phyloP scores from a whole-genome alignment of 2,329 filamentous ascomycete species.

The Colletotrichum lentis region DNA sequence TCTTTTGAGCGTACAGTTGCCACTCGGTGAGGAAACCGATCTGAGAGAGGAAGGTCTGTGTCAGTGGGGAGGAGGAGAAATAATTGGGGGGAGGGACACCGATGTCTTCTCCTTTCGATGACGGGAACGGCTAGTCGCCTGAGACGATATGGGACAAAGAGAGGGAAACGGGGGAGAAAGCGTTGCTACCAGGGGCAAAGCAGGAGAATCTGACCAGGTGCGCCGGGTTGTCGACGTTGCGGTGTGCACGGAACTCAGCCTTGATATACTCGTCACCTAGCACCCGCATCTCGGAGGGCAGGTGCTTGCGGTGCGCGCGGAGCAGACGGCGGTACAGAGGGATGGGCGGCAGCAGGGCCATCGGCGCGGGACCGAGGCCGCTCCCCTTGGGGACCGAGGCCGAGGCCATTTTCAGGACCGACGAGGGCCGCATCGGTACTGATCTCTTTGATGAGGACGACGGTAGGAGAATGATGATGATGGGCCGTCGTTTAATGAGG shows the following conservation, averaged over 20 bases:
- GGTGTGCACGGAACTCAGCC: slow-evolving; percentile 87
- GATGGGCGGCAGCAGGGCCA: slow-evolving; percentile 85
- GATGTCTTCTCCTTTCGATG: not conserved
- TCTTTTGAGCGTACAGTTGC: slow-evolving; percentile 91
- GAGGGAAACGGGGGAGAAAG: not conserved
- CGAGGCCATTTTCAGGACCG: slow-evolving; percentile 46
- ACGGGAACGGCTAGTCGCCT: not conserved
- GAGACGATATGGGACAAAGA: not conserved
- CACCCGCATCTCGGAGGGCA: slow-evolving; percentile 77
- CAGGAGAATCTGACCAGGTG: slow-evolving; percentile 73
- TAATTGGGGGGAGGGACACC: too few relatives aligned
- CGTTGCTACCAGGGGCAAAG: not conserved
- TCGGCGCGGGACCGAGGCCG: slow-evolving; percentile 50
- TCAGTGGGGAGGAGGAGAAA: not conserved
- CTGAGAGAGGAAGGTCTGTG: slow-evolving; percentile 53
- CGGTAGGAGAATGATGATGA: too few relatives aligned
- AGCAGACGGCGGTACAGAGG: slow-evolving; percentile 88
- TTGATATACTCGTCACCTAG: slow-evolving; percentile 95
- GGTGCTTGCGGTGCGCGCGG: slow-evolving; percentile 81
- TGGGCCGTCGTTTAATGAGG: too few relatives aligned
- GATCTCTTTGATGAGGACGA: not conserved
- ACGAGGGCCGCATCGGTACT: slow-evolving; percentile 10
- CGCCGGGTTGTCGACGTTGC: slow-evolving; percentile 84
- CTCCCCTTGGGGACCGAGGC: slow-evolving; percentile 44
- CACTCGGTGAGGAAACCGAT: slow-evolving; percentile 96